These are phyloP conservation scores for Epichloe sibirici DNA, from an alignment of 2,329 filamentous ascomycete genomes.

Conservation along the genomic window DNA sequence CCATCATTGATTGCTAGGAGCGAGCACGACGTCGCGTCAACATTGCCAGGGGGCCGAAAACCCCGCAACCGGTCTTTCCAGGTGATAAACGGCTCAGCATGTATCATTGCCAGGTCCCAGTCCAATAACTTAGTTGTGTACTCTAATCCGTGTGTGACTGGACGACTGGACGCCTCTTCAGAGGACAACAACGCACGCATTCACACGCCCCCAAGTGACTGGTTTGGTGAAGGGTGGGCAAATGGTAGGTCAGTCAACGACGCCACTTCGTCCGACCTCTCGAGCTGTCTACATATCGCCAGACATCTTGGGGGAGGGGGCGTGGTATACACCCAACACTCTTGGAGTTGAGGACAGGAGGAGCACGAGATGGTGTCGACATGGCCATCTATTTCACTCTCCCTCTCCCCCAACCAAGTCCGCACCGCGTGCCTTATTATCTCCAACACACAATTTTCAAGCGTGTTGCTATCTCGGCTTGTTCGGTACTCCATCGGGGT, in stretches of 20 bases:
- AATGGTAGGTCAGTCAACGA: not conserved
- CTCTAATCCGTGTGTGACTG: too few relatives aligned
- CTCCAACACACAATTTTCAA: not conserved
- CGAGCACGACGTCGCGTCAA: too few relatives aligned
- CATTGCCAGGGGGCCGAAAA: too few relatives aligned
- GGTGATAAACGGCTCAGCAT: too few relatives aligned
- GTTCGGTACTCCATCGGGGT: constrained; percentile 4
- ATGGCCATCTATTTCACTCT: not conserved
- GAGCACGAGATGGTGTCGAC: not conserved
- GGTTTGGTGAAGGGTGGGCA: constrained; percentile 2
- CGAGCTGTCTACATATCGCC: not conserved
- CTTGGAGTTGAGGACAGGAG: not conserved
- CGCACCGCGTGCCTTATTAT: not conserved
- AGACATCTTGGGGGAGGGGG: not conserved
- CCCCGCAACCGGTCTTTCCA: too few relatives aligned
- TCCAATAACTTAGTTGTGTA: too few relatives aligned
- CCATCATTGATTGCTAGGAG: too few relatives aligned
- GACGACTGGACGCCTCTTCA: too few relatives aligned
- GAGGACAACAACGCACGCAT: not conserved
- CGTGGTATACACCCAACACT: not conserved
- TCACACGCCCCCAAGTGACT: not conserved
- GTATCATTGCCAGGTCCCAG: too few relatives aligned
- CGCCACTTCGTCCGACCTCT: not conserved
- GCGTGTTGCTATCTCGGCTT: constrained; percentile 1
- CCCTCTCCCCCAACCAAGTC: not conserved